phyloP scores from a whole-genome alignment of 2,329 filamentous ascomycete genomes.

The Aspergillus carbonarius region DNA sequence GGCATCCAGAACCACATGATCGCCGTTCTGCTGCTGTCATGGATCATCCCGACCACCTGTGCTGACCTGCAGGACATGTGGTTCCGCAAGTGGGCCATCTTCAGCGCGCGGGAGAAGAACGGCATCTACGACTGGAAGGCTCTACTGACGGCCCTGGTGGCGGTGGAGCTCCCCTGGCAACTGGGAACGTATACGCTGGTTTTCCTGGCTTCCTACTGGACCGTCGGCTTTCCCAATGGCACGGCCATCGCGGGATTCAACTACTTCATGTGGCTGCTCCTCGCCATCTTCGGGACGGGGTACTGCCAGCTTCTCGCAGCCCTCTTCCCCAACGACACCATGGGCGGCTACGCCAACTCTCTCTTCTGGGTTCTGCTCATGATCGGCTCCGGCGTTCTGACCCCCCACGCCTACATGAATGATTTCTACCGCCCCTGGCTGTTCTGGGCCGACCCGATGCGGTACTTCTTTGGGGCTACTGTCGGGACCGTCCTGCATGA shows the following conservation, averaged over 20 bases:
- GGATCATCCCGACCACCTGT: background rate
- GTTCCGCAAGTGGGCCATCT: background rate
- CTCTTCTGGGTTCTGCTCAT: background rate
- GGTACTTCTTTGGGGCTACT: constrained; percentile 8
- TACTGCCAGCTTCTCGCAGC: background rate
- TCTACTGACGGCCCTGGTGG: background rate
- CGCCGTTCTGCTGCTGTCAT: background rate
- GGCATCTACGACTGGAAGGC: background rate
- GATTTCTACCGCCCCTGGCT: constrained; percentile 7
- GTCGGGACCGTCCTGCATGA: constrained; percentile 2
- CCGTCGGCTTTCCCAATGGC: background rate
- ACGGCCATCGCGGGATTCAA: background rate
- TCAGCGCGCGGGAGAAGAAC: background rate
- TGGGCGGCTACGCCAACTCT: background rate
- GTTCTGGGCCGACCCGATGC: constrained; percentile 10
- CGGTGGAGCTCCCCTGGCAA: background rate
- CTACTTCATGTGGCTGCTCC: background rate
- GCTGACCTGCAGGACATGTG: background rate
- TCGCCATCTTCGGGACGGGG: background rate
- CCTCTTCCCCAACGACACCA: background rate
- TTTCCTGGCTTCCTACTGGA: background rate
- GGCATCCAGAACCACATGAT: background rate
- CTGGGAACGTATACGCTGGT: background rate
- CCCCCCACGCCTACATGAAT: background rate
- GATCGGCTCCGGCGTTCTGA: background rate